These are phyloP conservation scores for Oehlia diaphana DNA, from an alignment of 192 early-diverging fungal species.

Conservation along the genomic window DNA sequence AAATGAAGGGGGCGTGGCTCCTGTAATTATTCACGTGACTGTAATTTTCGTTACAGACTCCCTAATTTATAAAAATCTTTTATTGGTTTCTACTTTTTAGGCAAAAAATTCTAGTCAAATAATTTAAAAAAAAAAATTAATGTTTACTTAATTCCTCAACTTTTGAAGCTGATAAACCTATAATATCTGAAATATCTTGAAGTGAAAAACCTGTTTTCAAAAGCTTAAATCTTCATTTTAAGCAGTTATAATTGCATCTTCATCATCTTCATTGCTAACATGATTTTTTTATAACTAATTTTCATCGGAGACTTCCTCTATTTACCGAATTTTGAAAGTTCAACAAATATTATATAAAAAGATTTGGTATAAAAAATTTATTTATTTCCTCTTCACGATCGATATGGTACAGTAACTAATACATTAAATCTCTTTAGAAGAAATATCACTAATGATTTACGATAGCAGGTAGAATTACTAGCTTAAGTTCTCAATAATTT, in stretches of 20 bases:
- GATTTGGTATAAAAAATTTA: constrained; percentile 4
- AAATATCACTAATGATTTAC: constrained; percentile 1
- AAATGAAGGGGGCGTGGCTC: no score
- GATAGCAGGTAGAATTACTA: constrained; percentile 17
- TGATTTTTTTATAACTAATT: background rate
- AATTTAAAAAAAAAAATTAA: no score
- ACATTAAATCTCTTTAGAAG: background rate
- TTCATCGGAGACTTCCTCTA: background rate
- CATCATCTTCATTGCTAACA: constrained; percentile 2
- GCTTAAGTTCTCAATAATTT: constrained; percentile 9
- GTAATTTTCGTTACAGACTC: no score
- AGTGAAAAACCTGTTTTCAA: background rate
- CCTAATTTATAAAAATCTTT: no score
- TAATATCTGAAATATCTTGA: background rate
- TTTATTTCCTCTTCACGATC: background rate
- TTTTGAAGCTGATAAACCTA: constrained; percentile 12
- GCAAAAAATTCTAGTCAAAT: no score
- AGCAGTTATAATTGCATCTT: background rate
- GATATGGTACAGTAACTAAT: background rate
- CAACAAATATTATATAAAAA: constrained; percentile 13
- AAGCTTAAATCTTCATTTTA: background rate
- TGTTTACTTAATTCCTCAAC: background rate
- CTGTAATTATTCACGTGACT: no score
- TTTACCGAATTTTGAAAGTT: constrained; percentile 12
- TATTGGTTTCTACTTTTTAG: no score